Evolutionary conservation across 176 grass and related monocot genomes (phyloP), one percentile per base, ranked within the genome.

Genomic region (Triticum aestivum): DNA sequence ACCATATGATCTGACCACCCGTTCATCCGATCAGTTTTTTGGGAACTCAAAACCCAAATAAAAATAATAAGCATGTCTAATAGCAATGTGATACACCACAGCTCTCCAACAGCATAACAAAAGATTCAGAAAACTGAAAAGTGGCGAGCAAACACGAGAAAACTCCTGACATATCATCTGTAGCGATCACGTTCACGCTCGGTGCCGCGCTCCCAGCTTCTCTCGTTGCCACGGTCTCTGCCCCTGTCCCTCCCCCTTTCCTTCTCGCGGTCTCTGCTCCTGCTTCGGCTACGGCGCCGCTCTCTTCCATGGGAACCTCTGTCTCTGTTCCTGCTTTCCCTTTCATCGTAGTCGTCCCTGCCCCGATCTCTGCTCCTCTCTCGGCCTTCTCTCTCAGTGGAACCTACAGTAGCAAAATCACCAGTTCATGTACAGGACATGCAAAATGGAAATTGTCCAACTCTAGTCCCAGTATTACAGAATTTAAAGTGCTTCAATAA

Each of bases 171-270:
- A 66, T 65, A 39, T 61, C 29, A 91, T 81, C 89, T 84, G 34
- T 84, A 72, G 61, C 81, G 84, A 69, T 79, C 85, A 33, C 73
- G 77, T n/a, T 86, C 65, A 21, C 84, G 85, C 9, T 90, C 91
- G 10, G 63, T 80, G 35, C 85, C 82, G n/a, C 62, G 73, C 52
- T 88, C 87, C 70, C 89, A 27, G 21, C 90, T 87, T 66, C 87
- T 91, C 15, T 89, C 77, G 14, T 89, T 89, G 3, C 74, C 83
- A 39, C 78, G 85, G 21, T 93, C 87, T 61, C 89, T 74, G 41
- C 92, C 83, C 71, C 79, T 83, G 49, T 92, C 87, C 82, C 94
- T 93, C 11, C 79, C 85, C 65, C 87, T 90, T 82, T 93, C 91
- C 72, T 72, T 92, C 79, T 93, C 89, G 0, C 84, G 89, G 20